A percentile compares a stretch with the other conserved stretches of the same genome.
These are phyloP conservation scores for Glycine tomentella DNA, from an alignment of 306 rosid species.

Conservation along the genomic window DNA sequence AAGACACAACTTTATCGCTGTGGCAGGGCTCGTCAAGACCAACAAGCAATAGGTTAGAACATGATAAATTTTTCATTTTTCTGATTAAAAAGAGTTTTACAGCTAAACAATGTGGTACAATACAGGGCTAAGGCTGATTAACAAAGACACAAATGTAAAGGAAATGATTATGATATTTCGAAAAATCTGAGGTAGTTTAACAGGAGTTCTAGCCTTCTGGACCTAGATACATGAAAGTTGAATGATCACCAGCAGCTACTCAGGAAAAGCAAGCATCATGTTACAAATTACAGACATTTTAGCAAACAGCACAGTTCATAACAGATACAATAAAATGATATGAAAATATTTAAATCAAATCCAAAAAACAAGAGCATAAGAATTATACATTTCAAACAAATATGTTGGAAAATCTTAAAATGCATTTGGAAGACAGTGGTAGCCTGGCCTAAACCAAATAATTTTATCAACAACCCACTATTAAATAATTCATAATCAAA, in stretches of 20 bases:
- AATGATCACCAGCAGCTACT: background rate
- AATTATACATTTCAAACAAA: slow-evolving; percentile 59
- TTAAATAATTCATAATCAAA: slow-evolving; percentile 57
- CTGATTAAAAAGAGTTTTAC: background rate
- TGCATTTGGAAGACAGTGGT: slow-evolving; percentile 48
- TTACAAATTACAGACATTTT: slow-evolving; percentile 30
- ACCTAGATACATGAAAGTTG: slow-evolving; percentile 9
- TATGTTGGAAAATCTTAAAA: slow-evolving; percentile 47
- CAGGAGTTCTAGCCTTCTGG: slow-evolving; percentile 1
- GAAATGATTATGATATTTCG: slow-evolving; percentile 1
- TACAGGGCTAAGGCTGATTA: slow-evolving; percentile 12
- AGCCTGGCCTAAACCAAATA: slow-evolving; percentile 49
- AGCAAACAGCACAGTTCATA: slow-evolving; percentile 26
- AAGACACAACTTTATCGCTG: too few species aligned
- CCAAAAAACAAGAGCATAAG: slow-evolving; percentile 30
- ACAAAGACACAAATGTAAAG: slow-evolving; percentile 24
- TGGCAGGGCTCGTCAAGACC: too few species aligned
- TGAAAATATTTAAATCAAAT: slow-evolving; percentile 39
- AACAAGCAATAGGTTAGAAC: slow-evolving; percentile 17
- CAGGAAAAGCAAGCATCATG: slow-evolving; percentile 30
- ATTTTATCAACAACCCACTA: slow-evolving; percentile 58
- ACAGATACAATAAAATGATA: slow-evolving; percentile 47
- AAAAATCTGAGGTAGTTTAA: background rate
- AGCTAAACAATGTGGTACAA: slow-evolving; percentile 10
- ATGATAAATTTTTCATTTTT: background rate